These are phyloP conservation scores for Heliamphora exappendiculata DNA, from an alignment of 148 eudicot species.

Conservation along the genomic window DNA sequence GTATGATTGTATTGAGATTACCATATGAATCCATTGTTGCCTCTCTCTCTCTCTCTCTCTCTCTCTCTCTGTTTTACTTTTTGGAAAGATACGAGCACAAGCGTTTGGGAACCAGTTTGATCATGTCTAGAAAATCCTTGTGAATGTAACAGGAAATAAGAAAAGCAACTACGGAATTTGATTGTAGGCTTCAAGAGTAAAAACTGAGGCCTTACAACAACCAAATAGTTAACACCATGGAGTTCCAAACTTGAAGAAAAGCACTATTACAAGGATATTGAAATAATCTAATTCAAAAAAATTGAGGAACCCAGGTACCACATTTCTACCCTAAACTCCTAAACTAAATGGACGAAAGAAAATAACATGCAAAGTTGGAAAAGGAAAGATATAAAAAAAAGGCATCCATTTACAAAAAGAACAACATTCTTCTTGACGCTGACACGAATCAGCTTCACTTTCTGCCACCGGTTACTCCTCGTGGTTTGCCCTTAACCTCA, in stretches of 20 bases:
- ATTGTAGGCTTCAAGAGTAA: background rate
- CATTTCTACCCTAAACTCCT: background rate
- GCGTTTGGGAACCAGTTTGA: too few species aligned
- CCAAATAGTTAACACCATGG: background rate
- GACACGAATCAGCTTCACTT: slow-evolving; percentile 23
- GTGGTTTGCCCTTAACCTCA: slow-evolving; percentile 89
- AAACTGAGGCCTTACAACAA: background rate
- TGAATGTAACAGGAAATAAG: too few species aligned
- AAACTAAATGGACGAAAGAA: background rate
- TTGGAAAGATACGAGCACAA: background rate
- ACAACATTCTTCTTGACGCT: background rate
- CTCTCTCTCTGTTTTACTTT: background rate
- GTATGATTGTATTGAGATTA: background rate
- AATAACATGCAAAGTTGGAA: background rate
- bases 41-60: background rate
- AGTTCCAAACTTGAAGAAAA: background rate
- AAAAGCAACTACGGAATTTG: background rate
- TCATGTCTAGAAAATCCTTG: background rate
- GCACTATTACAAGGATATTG: background rate
- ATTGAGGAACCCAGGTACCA: background rate
- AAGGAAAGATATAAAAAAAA: background rate
- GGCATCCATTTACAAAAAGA: slow-evolving; percentile 5
- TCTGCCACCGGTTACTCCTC: slow-evolving; percentile 34
- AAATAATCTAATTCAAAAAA: background rate
- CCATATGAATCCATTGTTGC: background rate